Evolutionary conservation across 768 basidiomycete species (phyloP).

Genomic region (Mycena alexandri): DNA sequence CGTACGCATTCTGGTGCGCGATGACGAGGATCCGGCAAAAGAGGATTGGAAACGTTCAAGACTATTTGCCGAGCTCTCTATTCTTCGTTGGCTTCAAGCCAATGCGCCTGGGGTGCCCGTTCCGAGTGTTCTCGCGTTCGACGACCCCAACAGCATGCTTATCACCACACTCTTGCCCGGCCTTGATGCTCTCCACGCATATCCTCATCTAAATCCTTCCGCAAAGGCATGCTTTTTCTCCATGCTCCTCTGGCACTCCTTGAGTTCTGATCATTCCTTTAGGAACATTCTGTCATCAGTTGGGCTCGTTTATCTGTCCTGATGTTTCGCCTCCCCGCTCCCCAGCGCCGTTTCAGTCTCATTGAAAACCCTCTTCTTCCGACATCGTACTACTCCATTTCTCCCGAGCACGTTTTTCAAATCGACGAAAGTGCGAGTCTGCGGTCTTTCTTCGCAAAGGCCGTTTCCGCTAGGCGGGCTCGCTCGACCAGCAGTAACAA

Average conservation of each 20-base stretch:
- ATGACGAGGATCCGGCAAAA: background rate
- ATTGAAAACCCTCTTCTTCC: background rate
- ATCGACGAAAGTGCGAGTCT: background rate
- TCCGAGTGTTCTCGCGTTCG: conserved; percentile 18
- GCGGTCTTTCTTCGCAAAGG: conserved; percentile 13
- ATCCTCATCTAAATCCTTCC: conserved; percentile 9
- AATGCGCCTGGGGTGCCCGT: conserved; percentile 13
- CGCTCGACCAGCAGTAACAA: conserved; percentile 8
- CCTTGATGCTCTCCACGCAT: conserved; percentile 12
- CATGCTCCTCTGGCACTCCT: background rate
- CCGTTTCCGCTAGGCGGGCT: conserved; percentile 7
- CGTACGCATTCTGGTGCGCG: background rate
- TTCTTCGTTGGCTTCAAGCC: conserved; percentile 22
- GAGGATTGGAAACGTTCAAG: conserved; percentile 10
- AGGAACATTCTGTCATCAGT: conserved; percentile 14
- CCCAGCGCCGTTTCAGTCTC: conserved; percentile 7
- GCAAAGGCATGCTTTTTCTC: background rate
- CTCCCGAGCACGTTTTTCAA: background rate
- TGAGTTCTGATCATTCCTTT: background rate
- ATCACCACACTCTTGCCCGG: conserved; percentile 15
- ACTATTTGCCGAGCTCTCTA: conserved; percentile 7
- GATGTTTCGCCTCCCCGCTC: conserved; percentile 13
- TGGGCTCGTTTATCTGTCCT: conserved; percentile 10
- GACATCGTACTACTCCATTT: background rate
- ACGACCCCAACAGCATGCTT: conserved; percentile 7